Percentiles rank a stretch among this genome's conserved stretches.
These are phyloP conservation scores for Apiotrichum domesticum DNA, from an alignment of 1,284 basidiomycete species.

Conservation along the genomic window DNA sequence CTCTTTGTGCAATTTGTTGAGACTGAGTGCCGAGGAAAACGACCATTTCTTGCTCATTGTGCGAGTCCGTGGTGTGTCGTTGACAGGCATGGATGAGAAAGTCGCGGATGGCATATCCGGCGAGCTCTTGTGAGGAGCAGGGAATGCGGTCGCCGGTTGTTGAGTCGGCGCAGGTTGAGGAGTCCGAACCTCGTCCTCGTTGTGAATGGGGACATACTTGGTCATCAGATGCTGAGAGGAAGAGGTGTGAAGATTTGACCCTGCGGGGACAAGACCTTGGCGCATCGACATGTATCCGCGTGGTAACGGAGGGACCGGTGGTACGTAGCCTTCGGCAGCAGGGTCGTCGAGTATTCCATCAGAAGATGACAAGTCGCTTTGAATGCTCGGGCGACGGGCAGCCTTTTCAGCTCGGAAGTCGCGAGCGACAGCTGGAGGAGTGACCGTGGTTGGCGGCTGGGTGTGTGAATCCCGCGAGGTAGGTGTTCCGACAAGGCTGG, in stretches of 20 bases:
- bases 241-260: constrained; percentile 7
- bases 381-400: constrained; percentile 54
- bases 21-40: constrained; percentile 80
- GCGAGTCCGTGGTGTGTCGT: constrained; percentile 10
- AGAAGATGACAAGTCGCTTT: constrained; percentile 68
- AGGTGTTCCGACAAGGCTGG: constrained; percentile 62
- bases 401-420: constrained; percentile 37
- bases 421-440: constrained; percentile 57
- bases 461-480: constrained; percentile 34
- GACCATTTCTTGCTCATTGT: constrained; percentile 84
- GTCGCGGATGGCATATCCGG: constrained; percentile 1
- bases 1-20: constrained; percentile 53
- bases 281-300: constrained; percentile 72
- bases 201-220: constrained; percentile 9
- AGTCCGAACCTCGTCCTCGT: neutral
- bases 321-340: constrained; percentile 57
- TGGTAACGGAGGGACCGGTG: constrained; percentile 92
- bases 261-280: constrained; percentile 21
- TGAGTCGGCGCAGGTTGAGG: neutral
- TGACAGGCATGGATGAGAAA: neutral
- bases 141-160: constrained; percentile 4
- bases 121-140: constrained; percentile 10
- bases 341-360: constrained; percentile 11
- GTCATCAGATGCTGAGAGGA: neutral
- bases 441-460: constrained; percentile 58